Percentiles rank a stretch among this genome's conserved stretches.
phyloP scores from a whole-genome alignment of 2,329 filamentous ascomycete genomes.

The Aschersonia sp. region DNA sequence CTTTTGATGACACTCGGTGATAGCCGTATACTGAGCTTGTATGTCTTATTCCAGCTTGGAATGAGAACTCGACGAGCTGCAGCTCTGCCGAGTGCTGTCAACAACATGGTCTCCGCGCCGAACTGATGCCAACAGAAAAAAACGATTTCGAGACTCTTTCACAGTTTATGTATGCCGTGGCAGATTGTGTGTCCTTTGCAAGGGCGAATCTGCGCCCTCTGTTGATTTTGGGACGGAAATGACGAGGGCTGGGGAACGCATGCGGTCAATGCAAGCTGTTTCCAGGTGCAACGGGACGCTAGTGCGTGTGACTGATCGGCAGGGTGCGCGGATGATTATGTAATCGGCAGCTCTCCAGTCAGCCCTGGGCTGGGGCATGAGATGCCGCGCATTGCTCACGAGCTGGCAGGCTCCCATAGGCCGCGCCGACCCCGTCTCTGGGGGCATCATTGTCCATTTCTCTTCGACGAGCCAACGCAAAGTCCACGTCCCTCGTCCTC shows the following conservation, averaged over 20 bases:
- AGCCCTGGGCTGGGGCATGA: too few species aligned
- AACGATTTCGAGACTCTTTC: not conserved
- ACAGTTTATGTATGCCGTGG: too few species aligned
- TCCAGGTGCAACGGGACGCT: not conserved
- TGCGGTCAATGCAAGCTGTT: not conserved
- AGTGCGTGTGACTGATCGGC: not conserved
- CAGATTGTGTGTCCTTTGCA: too few species aligned
- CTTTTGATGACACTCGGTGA: not conserved
- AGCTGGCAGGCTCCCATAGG: too few species aligned
- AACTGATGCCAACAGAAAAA: not conserved
- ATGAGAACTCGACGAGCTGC: slow-evolving; percentile 20
- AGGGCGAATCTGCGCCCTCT: not conserved
- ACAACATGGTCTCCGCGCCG: slow-evolving; percentile 11
- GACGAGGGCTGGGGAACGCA: not conserved
- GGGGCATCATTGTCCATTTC: too few species aligned
- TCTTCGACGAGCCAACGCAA: too few species aligned
- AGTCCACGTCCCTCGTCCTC: too few species aligned
- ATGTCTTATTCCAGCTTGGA: slow-evolving; percentile 5
- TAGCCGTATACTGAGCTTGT: slow-evolving; percentile 8
- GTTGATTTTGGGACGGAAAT: not conserved
- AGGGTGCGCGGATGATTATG: too few species aligned
- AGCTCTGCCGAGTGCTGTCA: slow-evolving; percentile 24
- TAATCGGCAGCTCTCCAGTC: too few species aligned
- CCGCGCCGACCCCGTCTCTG: too few species aligned
- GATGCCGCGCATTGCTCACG: too few species aligned